Evolutionary conservation across 768 basidiomycete genomes (phyloP).

Genomic region (Tubosaeta sp.): DNA sequence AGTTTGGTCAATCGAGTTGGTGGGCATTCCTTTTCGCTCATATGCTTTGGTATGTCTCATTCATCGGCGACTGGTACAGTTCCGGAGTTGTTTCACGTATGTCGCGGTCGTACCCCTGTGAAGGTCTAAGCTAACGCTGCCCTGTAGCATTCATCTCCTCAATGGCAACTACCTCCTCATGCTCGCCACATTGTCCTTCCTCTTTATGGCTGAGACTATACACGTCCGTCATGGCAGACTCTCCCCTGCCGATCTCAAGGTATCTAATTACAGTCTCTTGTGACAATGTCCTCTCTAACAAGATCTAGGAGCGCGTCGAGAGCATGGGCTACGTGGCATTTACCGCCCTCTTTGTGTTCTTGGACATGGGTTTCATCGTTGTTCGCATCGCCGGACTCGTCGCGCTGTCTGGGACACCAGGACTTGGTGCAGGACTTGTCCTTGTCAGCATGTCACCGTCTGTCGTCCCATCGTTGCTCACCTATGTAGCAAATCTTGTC

Average conservation of each 20-base stretch:
- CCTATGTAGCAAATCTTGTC: neutral
- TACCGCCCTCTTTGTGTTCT: slow-evolving; percentile 12
- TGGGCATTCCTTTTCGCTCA: too few relatives aligned
- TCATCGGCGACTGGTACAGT: too few relatives aligned
- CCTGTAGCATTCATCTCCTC: too few relatives aligned
- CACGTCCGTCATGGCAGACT: slow-evolving; percentile 17
- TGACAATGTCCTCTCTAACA: too few relatives aligned
- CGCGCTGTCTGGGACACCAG: slow-evolving; percentile 10
- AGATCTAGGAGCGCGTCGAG: slow-evolving; percentile 5
- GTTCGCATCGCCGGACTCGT: slow-evolving; percentile 15
- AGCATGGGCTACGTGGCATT: slow-evolving; percentile 12
- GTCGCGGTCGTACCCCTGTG: too few relatives aligned
- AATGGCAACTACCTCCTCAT: too few relatives aligned
- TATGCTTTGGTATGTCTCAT: too few relatives aligned
- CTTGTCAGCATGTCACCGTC: slow-evolving; percentile 10
- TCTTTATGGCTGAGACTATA: slow-evolving; percentile 18
- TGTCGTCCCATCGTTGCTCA: neutral
- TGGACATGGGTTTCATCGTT: slow-evolving; percentile 16
- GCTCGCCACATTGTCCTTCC: slow-evolving; percentile 1
- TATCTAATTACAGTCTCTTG: neutral
- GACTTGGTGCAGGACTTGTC: slow-evolving; percentile 3
- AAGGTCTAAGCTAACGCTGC: too few relatives aligned
- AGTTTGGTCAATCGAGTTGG: too few relatives aligned
- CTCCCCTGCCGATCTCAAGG: slow-evolving; percentile 19
- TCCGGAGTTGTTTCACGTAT: too few relatives aligned